Base-by-base conservation (phyloP, 257 asterid genomes). In the Craterostigma plantagineum region DNA sequence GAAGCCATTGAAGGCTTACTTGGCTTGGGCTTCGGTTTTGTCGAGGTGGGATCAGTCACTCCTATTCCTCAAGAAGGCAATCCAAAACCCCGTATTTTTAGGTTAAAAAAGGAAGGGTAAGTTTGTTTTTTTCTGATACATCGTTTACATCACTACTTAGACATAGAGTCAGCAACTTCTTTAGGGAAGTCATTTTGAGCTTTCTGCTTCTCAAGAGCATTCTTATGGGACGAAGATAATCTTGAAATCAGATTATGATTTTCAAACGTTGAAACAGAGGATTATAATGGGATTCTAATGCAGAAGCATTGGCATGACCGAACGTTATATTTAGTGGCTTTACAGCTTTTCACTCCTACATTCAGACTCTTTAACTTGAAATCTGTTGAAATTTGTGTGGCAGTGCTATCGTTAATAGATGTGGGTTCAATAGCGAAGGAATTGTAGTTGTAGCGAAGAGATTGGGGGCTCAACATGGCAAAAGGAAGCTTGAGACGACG, bases 341-440 rank as follows among this genome's bases (percentile, higher is more conserved):
- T 23, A 6, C 6, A 23, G 30, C 30, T 23, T 23, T 23, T 23
- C 30, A 23, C 30, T 2, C 30, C 6, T 23, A 36, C 8, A 36
- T 36, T 36, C 40, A 42, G n/a, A 11, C 9, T 16, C 14, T 14
- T 14, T 10, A 9, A n/a, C n/a, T n/a, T n/a, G n/a, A n/a, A 39
- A 55, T 17, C 16, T 58, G 40, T 54, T 57, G 44, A 35, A 34
- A 43, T 48, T 53, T 60, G 34, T n/a, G n/a, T 59, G 61, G 62
- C 94, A 90, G 95, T 33, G 94, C 92, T 60, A 75, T 90, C 62
- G 79, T 83, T 43, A 90, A 90, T 63, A 75, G 95, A 68, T 90
- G 92, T 51, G 99, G 99, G 63, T 90, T 90, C 71, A 90, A 90
- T 49, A 83, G 99, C 16, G 95, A 90, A 71, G 99, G 99, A 51